phyloP scores from a whole-genome alignment of 768 basidiomycete genomes.

The Galerina sulciceps region DNA sequence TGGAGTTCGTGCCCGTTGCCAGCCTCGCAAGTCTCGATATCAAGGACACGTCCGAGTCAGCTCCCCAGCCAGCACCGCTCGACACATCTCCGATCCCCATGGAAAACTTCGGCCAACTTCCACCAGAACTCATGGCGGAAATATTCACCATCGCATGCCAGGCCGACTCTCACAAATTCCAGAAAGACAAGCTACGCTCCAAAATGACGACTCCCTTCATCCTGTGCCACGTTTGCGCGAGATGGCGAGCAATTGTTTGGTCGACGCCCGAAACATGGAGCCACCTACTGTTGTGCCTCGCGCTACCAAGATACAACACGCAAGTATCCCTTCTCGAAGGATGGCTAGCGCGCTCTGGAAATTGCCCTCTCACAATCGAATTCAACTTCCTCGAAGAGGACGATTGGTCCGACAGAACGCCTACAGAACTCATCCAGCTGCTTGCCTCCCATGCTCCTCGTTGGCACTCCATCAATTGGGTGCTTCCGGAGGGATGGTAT shows the following conservation, averaged over 20 bases:
- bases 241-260: slow-evolving; percentile 15
- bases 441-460: slow-evolving; percentile 11
- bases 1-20: no score
- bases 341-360: slow-evolving; percentile 14
- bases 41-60: no score
- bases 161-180: slow-evolving; percentile 10
- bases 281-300: slow-evolving; percentile 10
- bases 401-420: slow-evolving; percentile 13
- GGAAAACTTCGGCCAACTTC: not conserved
- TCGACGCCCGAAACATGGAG: slow-evolving; percentile 17
- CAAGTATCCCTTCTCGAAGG: slow-evolving; percentile 12
- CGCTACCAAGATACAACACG: slow-evolving; percentile 1
- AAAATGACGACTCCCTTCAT: slow-evolving; percentile 14
- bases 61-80: no score
- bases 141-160: slow-evolving; percentile 15
- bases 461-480: slow-evolving; percentile 20
- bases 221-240: slow-evolving; percentile 13
- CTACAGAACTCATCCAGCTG: slow-evolving; percentile 15
- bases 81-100: no score
- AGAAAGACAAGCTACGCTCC: slow-evolving; percentile 4
- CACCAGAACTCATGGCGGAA: slow-evolving; percentile 16
- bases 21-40: no score
- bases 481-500: slow-evolving; percentile 24
- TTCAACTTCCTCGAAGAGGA: slow-evolving; percentile 20
- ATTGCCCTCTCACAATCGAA: slow-evolving; percentile 16